A percentile compares a stretch with the other conserved stretches of the same genome.
phyloP scores from a whole-genome alignment of 1,284 basidiomycete species.

The Athelia sp. region DNA sequence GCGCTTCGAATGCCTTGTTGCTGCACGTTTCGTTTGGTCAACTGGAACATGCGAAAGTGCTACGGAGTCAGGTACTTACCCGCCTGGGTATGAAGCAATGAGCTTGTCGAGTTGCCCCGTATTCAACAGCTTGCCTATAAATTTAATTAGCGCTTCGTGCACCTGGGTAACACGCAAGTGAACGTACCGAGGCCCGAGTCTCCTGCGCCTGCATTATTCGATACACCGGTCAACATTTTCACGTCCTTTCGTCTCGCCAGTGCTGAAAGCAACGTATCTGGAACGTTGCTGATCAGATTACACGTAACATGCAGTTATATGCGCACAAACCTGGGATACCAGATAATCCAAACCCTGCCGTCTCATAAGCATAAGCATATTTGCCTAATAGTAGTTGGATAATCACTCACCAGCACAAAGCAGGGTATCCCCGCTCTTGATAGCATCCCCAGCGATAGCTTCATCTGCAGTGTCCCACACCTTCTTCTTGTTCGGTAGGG shows the following conservation, averaged over 20 bases:
- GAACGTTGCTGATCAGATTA: slow-evolving; percentile 2
- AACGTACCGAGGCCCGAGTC: slow-evolving; percentile 74
- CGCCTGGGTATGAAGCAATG: slow-evolving; percentile 86
- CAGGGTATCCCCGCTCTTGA: slow-evolving; percentile 75
- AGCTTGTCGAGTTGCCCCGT: slow-evolving; percentile 79
- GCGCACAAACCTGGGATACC: slow-evolving; percentile 60
- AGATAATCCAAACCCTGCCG: slow-evolving; percentile 73
- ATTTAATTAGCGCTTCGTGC: background rate
- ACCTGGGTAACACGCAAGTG: background rate
- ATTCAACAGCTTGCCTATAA: slow-evolving; percentile 71
- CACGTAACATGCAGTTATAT: background rate
- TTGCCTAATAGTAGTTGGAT: too few species aligned
- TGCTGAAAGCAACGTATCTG: slow-evolving; percentile 84
- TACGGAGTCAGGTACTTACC: slow-evolving; percentile 52
- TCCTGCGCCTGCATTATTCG: slow-evolving; percentile 85
- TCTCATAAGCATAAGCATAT: slow-evolving; percentile 6
- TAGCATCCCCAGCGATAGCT: slow-evolving; percentile 60
- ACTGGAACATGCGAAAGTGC: too few species aligned
- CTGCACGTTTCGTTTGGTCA: slow-evolving; percentile 28
- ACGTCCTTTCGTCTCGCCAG: slow-evolving; percentile 72
- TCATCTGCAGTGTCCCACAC: slow-evolving; percentile 78
- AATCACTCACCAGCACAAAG: slow-evolving; percentile 80
- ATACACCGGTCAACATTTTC: slow-evolving; percentile 74
- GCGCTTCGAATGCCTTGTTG: slow-evolving; percentile 72
- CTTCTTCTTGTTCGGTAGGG: slow-evolving; percentile 56